These are phyloP conservation scores for Paecilomyces sp. DNA, from an alignment of 2,329 filamentous ascomycete genomes.

Conservation along the genomic window DNA sequence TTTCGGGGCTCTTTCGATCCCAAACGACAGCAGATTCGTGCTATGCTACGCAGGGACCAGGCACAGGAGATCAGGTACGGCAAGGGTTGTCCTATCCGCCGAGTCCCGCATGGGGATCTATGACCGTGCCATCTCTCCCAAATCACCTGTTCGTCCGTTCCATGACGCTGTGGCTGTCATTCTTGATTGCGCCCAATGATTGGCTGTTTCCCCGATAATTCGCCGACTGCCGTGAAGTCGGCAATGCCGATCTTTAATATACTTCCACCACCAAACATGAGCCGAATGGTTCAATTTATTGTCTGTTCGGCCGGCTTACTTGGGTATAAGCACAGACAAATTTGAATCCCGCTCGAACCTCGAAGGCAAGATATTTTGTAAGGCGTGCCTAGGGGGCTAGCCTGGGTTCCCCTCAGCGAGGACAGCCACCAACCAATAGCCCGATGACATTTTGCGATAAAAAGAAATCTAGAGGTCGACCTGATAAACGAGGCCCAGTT, in stretches of 20 bases:
- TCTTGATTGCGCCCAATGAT: not conserved
- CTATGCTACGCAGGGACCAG: not conserved
- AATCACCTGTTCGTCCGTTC: not conserved
- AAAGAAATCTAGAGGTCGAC: no score
- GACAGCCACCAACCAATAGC: no score
- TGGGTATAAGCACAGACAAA: not conserved
- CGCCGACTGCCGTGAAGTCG: not conserved
- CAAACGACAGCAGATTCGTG: not conserved
- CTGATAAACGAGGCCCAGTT: no score
- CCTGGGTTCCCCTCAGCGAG: no score
- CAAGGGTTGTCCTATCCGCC: not conserved
- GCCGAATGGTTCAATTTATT: not conserved
- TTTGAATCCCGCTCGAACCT: not conserved
- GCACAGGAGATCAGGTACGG: not conserved
- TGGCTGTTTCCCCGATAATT: not conserved
- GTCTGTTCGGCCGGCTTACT: not conserved
- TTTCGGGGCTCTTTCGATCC: not conserved
- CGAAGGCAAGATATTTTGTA: no score
- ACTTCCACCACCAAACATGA: not conserved
- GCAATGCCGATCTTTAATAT: not conserved
- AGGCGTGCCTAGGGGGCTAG: no score
- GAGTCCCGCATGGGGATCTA: not conserved
- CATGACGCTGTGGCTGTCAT: not conserved
- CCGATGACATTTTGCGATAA: no score
- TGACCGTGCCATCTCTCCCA: not conserved